Evolutionary conservation across 148 eudicot genomes (phyloP), one percentile per base, ranked within the genome.

Genomic region (Bassia scoparia): DNA sequence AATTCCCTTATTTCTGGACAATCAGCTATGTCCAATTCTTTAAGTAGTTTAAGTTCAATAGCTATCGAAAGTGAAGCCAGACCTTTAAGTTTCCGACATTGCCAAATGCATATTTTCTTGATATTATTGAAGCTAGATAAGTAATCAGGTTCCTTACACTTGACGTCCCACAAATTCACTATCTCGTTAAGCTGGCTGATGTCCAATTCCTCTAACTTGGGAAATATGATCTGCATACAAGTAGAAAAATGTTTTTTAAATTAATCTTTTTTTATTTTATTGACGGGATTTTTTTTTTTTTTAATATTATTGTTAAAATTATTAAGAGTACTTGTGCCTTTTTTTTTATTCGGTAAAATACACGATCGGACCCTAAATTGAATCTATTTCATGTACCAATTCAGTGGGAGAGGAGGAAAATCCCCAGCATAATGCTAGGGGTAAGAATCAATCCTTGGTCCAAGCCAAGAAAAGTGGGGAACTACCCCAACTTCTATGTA

Each of bases 141-240:
- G 13, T 56, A 11, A 56, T 2, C 23, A 26, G 27, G 23, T 8
- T 56, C 31, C 31, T 27, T 11, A 56, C 33, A 26, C 14, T 26
- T 56, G 6, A 56, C 31, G 10, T 67, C 54, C 69, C 69, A 73
- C 34, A 73, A 43, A 2, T 54, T 63, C 9, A 50, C 61, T 15
- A 62, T 15, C 23, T 20, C 14, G 2, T 16, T 1, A 63, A 7
- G 13, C 0, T 0, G 0, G 1, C 1, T 24, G 56, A 72, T 43
- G 1, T 13, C 9, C 49, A 74, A 29, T 0, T 20, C 2, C 71
- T 74, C 64, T 12, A 74, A 50, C 29, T 26, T 35, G 4, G 53
- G 69, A 52, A 64, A 53, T 31, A 1, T 30, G 67, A n/a, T 61
- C 68, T 73, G 76, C 27, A 46, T n/a, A n/a, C n/a, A 73, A 12